Base-by-base conservation (phyloP, 768 basidiomycete species). In the Antrodiella citrinella region DNA sequence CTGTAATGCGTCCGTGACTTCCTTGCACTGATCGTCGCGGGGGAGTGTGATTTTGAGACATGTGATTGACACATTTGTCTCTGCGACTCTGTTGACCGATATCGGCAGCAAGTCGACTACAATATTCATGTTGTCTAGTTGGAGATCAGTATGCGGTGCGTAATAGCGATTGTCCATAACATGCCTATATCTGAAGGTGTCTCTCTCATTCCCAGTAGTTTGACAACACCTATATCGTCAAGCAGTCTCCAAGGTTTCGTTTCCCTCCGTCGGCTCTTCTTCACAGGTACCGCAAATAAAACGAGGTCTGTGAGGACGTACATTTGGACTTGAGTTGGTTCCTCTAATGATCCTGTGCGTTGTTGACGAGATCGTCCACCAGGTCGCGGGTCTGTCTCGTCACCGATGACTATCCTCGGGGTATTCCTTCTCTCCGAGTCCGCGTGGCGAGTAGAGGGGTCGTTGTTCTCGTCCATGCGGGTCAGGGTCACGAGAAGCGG, bases 1-100 rank as follows among this genome's bases (percentile, higher is more conserved):
- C 21, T 71, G 71, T 24, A 89, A 72, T 0, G 84, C 77, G 3
- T 67, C 64, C 1, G 80, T 84, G 51, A 50, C 52, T 42, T 52
- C 59, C 39, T 51, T 49, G 45, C 23, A 52, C 42, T 19, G 44
- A 26, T 11, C 53, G 15, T 9, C 41, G 47, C 4, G 52, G 26
- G 3, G 64, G 71, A 45, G 23, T 53, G 51, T 40, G 46, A 49
- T 51, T 46, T 13, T 50, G 38, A 10, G 59, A 47, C 13, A 35
- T 35, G 30, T 35, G 7, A 35, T 15, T 35, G 30, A 7, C n/a
- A n/a, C n/a, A 26, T 9, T 3, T 44, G 4, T 2, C 18, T 26
- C 22, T 3, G n/a, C 19, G 20, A 45, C 23, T 20, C 21, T 3
- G 39, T 4, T 21, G 1, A 3, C 15, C 47, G 15, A 24, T 7